Evolutionary conservation across 257 asterid genomes (phyloP), one percentile per base, ranked within the genome.

Genomic region (Solanum piurae): DNA sequence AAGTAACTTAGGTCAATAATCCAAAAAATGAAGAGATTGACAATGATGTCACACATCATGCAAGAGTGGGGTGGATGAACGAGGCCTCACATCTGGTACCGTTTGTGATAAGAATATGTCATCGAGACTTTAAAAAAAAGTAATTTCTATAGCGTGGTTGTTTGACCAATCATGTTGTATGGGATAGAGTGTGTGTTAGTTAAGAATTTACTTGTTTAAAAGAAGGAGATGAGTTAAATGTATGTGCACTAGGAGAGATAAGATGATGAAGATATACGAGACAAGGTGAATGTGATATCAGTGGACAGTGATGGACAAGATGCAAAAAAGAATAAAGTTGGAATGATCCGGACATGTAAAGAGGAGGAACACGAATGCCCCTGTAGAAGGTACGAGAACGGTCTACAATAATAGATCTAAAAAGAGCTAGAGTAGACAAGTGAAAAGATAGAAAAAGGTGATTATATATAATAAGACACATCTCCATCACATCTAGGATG

Each of bases 361-460:
- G 9, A 66, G 5, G 20, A 66, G 36, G 4, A 25, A 27, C 34
- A 12, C 0, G 3, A 9, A 66, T 27, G 34, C 20, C 36, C 9
- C 2, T 0, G 0, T 66, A 25, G 11, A 20, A 27, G 21, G 62
- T 16, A 16, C 9, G 0, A 6, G 23, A 52, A 6, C 20, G 62
- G 0, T 52, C 62, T 52, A 52, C 23, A 49, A 49, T 49, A 14
- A 49, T 49, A 49, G 23, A 5, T 16, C 8, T 49, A 49, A 49
- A 13, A 16, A 64, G 72, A 64, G 34, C 16, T 68, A 27, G 5
- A 68, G 36, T 68, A 27, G 37, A 6, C 74, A 5, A 7, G 29
- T 12, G 1, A 12, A 68, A 6, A 27, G 9, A 1, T 68, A 13
- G 21, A 23, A 6, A 13, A 14, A 68, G 21, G 21, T 27, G 21